Evolutionary conservation across 805 yeast genomes (phyloP), one percentile per base, ranked within the genome.

Genomic region (Pichia ethanolica): DNA sequence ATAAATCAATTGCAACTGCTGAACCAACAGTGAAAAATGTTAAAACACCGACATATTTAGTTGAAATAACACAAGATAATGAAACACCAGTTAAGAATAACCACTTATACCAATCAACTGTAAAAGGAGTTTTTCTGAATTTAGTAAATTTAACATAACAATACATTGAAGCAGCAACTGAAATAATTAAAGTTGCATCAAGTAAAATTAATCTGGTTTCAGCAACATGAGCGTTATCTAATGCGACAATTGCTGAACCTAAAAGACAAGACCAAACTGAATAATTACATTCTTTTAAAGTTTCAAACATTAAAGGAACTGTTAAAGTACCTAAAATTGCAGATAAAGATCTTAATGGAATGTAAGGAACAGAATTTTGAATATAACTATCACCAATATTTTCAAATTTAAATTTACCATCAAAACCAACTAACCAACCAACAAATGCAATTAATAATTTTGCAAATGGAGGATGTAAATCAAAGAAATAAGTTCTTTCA

Each of bases 381-480:
- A 81, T 76, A 67, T 89, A 93, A 51, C 79, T 76, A 57, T 86
- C 86, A 40, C 97, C 97, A 66, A 90, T 90, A 60, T 77, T 81
- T 54, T 89, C 96, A 60, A 91, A 93, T 67, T 89, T 88, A 74
- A 89, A 93, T 11, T 77, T 66, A n/a, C 99, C 99, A 61, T 85
- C 82, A 66, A 88, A 93, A 3, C 97, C 97, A 46, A 84, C 81
- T 27, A 93, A 59, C 74, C 83, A 89, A 40, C 99, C 99, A 38
- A 84, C 88, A 51, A 82, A 75, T 0, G 98, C 98, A 68, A 91
- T 88, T 57, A 90, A 73, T 65, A 93, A 74, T 66, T 93, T 93
- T 48, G 96, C 99, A 67, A 93, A 88, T 26, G 99, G 99, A 9
- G 99, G 99, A 69, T 93, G 99, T 46, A 93, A 81, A 69, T 93